Evolutionary conservation across 345 rosid species (phyloP).

Genomic region (Fremontodendron californicum): DNA sequence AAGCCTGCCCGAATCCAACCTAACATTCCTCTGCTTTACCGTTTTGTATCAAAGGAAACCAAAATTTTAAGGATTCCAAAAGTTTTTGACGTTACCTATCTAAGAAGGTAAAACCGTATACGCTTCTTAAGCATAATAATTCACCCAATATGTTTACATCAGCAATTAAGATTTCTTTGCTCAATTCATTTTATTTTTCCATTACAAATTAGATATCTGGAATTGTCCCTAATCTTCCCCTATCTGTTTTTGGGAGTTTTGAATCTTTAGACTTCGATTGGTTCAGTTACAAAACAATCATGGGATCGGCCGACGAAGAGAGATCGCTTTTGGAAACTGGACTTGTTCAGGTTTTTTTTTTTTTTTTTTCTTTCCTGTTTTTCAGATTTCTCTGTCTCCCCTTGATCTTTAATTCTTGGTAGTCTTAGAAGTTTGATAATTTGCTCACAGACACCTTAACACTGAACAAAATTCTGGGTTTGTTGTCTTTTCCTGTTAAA

Average conservation of each 20-base stretch:
- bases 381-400: background rate
- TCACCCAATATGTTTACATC: background rate
- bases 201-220: background rate
- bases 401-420: background rate
- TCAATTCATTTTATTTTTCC: background rate
- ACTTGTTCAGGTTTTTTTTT: slow-evolving; percentile 31
- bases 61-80: no score
- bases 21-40: no score
- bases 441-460: background rate
- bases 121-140: background rate
- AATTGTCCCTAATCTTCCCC: no score
- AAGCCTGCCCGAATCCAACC: no score
- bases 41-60: no score
- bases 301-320: slow-evolving; percentile 60
- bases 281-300: background rate
- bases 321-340: slow-evolving; percentile 54
- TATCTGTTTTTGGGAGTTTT: background rate
- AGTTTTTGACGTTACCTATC: background rate
- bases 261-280: background rate
- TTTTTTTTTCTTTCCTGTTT: background rate
- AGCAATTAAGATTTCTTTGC: background rate
- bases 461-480: background rate
- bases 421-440: background rate
- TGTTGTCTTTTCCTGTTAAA: background rate
- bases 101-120: background rate